Percentiles rank a stretch among this genome's conserved stretches.
phyloP scores from a whole-genome alignment of 257 asterid genomes.

The Cruciata laevipes region DNA sequence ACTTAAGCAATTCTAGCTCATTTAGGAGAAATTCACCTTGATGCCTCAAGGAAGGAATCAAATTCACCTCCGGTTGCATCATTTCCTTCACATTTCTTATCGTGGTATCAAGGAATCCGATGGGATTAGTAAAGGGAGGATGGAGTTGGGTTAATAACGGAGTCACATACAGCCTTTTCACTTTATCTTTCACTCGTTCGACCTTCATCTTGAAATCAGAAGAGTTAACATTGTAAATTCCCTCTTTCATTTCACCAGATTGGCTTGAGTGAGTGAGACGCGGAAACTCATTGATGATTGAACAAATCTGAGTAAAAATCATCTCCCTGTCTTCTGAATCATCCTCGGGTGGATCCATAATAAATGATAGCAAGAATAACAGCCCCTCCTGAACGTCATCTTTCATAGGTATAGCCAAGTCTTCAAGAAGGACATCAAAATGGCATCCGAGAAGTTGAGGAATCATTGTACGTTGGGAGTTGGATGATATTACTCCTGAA shows the following conservation, averaged over 20 bases:
- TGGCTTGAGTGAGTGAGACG: neutral
- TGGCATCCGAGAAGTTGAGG: no score
- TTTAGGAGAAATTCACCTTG: neutral
- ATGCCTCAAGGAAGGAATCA: neutral
- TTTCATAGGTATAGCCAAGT: neutral
- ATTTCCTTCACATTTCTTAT: neutral
- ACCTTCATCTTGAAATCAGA: neutral
- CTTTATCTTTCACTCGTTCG: neutral
- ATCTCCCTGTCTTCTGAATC: rapidly evolving
- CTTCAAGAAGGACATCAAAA: no score
- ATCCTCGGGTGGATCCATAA: no score
- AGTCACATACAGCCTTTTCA: neutral
- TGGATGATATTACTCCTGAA: no score
- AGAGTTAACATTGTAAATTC: neutral
- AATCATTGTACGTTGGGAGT: no score
- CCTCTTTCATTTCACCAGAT: neutral
- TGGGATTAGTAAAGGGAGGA: neutral
- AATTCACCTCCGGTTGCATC: no score
- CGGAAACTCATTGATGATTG: neutral
- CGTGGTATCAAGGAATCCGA: neutral
- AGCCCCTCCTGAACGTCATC: neutral
- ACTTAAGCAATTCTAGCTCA: neutral
- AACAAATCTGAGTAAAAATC: neutral
- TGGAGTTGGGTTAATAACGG: no score
- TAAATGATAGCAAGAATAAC: neutral